Conservation (phyloP, 306 rosid species). For the Inga laurina region DNA sequence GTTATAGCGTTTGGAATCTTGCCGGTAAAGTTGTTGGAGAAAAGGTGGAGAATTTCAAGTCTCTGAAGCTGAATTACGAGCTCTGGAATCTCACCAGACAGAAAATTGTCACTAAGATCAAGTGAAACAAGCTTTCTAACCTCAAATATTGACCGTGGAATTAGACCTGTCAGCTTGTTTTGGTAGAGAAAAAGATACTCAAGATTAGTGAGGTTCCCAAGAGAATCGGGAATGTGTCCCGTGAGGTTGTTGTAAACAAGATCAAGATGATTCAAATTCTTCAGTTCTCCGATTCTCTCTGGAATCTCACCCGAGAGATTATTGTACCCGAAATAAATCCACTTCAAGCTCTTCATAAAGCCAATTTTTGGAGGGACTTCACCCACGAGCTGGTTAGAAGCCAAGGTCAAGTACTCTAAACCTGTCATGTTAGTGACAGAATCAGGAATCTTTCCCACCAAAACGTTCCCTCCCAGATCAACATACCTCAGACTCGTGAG, state of each 20-base stretch:
- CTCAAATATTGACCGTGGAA: slow-evolving; percentile 58
- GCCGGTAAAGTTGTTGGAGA: slow-evolving; percentile 72
- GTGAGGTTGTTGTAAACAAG: slow-evolving; percentile 88
- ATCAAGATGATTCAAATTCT: slow-evolving; percentile 69
- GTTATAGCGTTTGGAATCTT: slow-evolving; percentile 58
- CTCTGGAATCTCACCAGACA: slow-evolving; percentile 78
- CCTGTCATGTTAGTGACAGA: slow-evolving; percentile 58
- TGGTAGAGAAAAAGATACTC: slow-evolving; percentile 77
- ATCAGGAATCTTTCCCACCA: slow-evolving; percentile 67
- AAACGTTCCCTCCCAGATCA: slow-evolving; percentile 82
- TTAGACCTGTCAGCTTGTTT: slow-evolving; percentile 68
- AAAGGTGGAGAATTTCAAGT: slow-evolving; percentile 83
- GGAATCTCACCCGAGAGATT: slow-evolving; percentile 84
- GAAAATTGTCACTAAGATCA: slow-evolving; percentile 80
- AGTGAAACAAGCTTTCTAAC: slow-evolving; percentile 70
- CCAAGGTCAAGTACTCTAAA: slow-evolving; percentile 68
- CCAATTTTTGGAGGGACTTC: slow-evolving; percentile 58
- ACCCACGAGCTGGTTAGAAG: slow-evolving; percentile 81
- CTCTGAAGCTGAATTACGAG: slow-evolving; percentile 50
- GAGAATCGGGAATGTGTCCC: slow-evolving; percentile 67
- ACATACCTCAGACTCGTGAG: slow-evolving; percentile 60
- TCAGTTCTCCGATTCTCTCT: slow-evolving; percentile 54
- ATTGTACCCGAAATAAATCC: slow-evolving; percentile 89
- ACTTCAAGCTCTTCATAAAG: slow-evolving; percentile 59
- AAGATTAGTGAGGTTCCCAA: slow-evolving; percentile 67